Conservation (phyloP, 495 filamentous ascomycete genomes). For the Lophium mytilinum region DNA sequence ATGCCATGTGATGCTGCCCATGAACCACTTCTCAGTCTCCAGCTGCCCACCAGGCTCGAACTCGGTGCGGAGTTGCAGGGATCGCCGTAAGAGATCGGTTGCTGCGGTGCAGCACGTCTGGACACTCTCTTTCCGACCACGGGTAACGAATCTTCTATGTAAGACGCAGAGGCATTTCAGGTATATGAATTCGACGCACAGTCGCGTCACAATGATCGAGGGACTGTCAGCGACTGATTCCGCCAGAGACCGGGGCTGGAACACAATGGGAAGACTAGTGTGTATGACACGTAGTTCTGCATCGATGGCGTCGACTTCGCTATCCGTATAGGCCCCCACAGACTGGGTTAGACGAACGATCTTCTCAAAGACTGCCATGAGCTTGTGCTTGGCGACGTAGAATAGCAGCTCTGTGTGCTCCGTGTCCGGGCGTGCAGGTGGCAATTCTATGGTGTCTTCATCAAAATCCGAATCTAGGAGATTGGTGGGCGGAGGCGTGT, state of each 20-base stretch:
- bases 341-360: conserved; percentile 21
- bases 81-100: neutral
- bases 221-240: conserved; percentile 35
- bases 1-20: neutral
- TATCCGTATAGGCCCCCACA: neutral
- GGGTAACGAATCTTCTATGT: conserved; percentile 35
- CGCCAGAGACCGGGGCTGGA: neutral
- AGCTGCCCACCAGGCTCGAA: neutral
- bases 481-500: conserved; percentile 39
- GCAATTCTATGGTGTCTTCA: conserved; percentile 31
- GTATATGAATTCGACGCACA: conserved; percentile 32
- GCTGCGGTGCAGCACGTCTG: neutral
- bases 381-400: conserved; percentile 34
- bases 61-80: neutral
- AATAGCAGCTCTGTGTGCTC: conserved; percentile 36
- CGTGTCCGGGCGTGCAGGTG: conserved; percentile 32
- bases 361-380: conserved; percentile 40
- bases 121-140: neutral
- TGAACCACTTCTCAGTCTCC: neutral
- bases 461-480: conserved; percentile 40
- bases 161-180: conserved; percentile 36
- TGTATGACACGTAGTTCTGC: neutral
- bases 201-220: conserved; percentile 31
- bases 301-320: neutral
- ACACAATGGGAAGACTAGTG: neutral